Evolutionary conservation across 148 eudicot genomes (phyloP), one percentile per base, ranked within the genome.

Genomic region (Cornus florida): DNA sequence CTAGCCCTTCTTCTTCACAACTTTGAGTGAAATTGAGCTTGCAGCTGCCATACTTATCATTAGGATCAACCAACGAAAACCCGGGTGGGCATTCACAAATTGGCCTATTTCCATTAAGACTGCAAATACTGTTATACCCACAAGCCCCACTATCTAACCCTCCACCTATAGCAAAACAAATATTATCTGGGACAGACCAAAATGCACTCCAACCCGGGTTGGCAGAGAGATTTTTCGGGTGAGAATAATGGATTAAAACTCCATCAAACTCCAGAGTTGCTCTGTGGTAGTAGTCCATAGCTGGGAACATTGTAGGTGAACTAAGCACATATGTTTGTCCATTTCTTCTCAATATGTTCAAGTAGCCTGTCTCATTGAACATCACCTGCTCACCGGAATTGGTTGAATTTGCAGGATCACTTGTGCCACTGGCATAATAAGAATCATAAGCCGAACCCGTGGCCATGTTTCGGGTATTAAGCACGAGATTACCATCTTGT

Each of bases 41-140:
- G 70, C 95, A 91, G 81, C 84, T 79, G 43, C 90, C 89, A 70
- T 86, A 59, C 28, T 28, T 28, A 28, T 28, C 28, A 28, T 28
- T 28, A 28, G 28, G 28, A 28, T 28, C 28, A 28, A 28, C 28
- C 28, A 28, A 28, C 28, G 28, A 28, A 28, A 28, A 28, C 28
- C 28, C 28, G 28, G 28, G 28, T 28, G 28, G 28, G 28, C 28
- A 28, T 28, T 28, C 28, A 28, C 28, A 28, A 28, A 28, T 28
- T 2, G 88, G 92, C 77, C 86, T 89, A 10, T 69, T 28, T 1
- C 33, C 41, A 50, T 69, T 84, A 6, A 88, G 70, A 24, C 62
- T 73, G 81, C 94, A 91, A 14, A 88, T 81, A 78, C 81, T 89
- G 78, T 92, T 92, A 57, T 70, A 90, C 69, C 95, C 95, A 71